Percentiles rank a stretch among this genome's conserved stretches.
Conservation (phyloP, 139 green algal species). For the Penium margaritaceum region DNA sequence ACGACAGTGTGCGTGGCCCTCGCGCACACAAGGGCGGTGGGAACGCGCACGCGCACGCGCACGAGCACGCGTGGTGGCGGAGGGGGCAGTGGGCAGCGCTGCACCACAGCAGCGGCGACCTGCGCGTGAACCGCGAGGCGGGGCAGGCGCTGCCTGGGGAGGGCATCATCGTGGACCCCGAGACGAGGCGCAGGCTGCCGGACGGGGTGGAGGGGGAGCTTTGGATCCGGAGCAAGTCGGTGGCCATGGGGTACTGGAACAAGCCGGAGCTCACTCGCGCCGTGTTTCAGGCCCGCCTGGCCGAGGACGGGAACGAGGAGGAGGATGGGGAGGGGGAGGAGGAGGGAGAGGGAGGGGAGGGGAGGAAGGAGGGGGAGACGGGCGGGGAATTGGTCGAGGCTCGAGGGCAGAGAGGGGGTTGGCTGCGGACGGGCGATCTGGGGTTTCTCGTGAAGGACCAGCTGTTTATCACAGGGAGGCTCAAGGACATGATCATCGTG, state of each 20-base stretch:
- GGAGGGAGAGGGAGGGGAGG: no score
- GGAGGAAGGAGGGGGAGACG: not conserved
- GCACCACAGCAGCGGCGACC: conserved; percentile 8
- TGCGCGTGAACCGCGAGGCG: not conserved
- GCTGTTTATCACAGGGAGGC: conserved; percentile 32
- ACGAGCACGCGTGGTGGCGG: not conserved
- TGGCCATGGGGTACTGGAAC: conserved; percentile 19
- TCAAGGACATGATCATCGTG: conserved; percentile 44
- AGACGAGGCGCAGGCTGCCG: not conserved
- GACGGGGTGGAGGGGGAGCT: conserved; percentile 25
- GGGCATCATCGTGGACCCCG: conserved; percentile 23
- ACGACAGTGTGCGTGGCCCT: no score
- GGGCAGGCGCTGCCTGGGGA: no score
- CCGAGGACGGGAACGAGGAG: conserved; percentile 4
- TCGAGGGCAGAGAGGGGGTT: not conserved
- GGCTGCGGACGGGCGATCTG: conserved; percentile 38
- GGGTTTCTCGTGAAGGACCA: conserved; percentile 14
- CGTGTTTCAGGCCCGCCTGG: not conserved
- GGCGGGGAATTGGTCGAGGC: no score
- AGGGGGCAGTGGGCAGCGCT: not conserved
- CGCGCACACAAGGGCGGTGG: no score
- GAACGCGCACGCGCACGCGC: no score
- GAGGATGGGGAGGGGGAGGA: no score
- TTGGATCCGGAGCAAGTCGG: not conserved
- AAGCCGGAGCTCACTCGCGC: conserved; percentile 11